Base-by-base conservation (phyloP, 176 grass and related monocot species). In the Carex littledalei region DNA sequence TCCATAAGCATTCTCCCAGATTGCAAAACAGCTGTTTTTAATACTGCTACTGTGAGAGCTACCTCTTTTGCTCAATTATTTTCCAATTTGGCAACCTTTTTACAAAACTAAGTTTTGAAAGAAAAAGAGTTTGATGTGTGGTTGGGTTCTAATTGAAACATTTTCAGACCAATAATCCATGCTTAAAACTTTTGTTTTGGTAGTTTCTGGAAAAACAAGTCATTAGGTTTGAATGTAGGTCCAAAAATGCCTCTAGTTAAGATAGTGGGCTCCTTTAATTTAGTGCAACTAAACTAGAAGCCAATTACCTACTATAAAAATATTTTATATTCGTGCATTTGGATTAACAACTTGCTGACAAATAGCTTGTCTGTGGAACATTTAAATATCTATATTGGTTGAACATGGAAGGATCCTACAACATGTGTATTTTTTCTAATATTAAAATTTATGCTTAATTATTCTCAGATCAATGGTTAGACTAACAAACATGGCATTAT, bases 1-100 rank as follows among this genome's bases (percentile, higher is more conserved):
- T 98, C 95, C 64, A 92, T 94, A 55, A 98, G 95, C 88, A 90
- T 98, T 31, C 88, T 98, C 16, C 95, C 95, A 3, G 89, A 94
- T 26, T 98, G 95, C 89, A 98, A 95, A 95, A 89, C 91, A 1
- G 81, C 35, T 5, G 84, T 92, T 79, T 98, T 98, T 89, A 98
- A 98, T 88, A 98, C 95, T 9, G 95, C 95, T 0, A 93, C 65
- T 29, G 95, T 98, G 81, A 87, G 86, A 94, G 63, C 39, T 79
- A 68, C 5, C 3, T 60, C 14, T 63, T n/a, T 63, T 39, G 13
- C 20, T 82, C 20, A 37, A 82, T 82, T 54, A 76, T 54, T 20
- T 71, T 77, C 31, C 53, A 16, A 59, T 73, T 20, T 53, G 17
- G 8, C 24, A 52, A 84, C 39, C 21, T 56, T 8, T 55, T 76